Evolutionary conservation across 495 filamentous ascomycete species (phyloP).

Genomic region (Trichoderma virens): DNA sequence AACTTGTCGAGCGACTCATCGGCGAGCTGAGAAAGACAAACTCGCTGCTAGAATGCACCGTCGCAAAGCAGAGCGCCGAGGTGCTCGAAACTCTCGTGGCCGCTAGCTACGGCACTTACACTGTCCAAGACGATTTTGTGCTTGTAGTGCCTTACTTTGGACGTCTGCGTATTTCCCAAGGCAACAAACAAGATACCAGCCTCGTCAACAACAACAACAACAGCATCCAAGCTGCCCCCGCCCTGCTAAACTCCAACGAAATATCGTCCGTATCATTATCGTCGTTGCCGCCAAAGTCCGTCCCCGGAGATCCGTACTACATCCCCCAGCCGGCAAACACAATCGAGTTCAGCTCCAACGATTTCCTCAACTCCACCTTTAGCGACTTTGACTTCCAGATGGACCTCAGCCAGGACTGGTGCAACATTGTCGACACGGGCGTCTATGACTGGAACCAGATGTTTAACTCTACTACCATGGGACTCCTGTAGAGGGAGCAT

Average conservation of each 20-base stretch:
- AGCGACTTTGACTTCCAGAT: conserved; percentile 2
- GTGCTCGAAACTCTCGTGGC: not conserved
- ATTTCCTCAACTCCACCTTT: not conserved
- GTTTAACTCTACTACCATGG: not conserved
- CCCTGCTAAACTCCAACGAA: not conserved
- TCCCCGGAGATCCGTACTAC: not conserved
- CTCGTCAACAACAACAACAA: not conserved
- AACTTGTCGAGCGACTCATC: not conserved
- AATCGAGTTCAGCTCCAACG: not conserved
- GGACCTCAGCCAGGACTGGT: conserved; percentile 4
- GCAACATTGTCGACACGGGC: not conserved
- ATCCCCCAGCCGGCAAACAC: not conserved
- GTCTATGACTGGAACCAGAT: not conserved
- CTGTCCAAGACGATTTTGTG: not conserved
- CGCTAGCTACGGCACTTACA: not conserved
- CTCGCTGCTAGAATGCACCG: not conserved
- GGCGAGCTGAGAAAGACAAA: not conserved
- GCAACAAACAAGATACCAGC: not conserved
- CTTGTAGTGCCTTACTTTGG: not conserved
- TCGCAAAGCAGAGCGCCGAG: not conserved
- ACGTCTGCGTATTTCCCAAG: not conserved
- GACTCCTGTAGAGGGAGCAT: not conserved
- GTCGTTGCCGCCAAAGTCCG: not conserved
- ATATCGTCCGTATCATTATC: not conserved
- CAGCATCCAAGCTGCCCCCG: not conserved